These are phyloP conservation scores for Leptographium procerum DNA, from an alignment of 2,329 filamentous ascomycete species.

Conservation along the genomic window DNA sequence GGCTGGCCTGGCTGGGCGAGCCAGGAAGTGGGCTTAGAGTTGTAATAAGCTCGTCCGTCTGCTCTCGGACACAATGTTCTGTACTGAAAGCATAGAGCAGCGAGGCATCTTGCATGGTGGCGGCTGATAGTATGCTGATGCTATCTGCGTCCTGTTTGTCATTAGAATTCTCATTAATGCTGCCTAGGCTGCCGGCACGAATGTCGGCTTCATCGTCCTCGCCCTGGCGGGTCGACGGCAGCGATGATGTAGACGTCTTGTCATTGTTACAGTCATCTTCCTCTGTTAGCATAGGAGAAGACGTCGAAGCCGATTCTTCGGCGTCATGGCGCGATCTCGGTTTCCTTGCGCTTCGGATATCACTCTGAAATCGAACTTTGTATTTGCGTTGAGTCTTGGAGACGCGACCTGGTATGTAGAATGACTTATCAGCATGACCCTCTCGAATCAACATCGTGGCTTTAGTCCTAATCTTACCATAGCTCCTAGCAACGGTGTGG, in stretches of 20 bases:
- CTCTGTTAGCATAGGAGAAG: not conserved
- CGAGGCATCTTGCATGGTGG: not conserved
- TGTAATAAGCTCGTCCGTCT: not conserved
- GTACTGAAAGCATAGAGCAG: not conserved
- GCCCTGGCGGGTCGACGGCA: not conserved
- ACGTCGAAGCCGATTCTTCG: not conserved
- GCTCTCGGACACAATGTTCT: not conserved
- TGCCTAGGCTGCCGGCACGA: not conserved
- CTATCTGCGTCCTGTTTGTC: not conserved
- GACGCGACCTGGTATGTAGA: not conserved
- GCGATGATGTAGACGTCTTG: not conserved
- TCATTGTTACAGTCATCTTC: not conserved
- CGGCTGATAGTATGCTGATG: not conserved
- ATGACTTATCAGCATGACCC: too few relatives aligned
- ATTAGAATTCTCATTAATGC: not conserved
- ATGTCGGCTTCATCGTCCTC: not conserved
- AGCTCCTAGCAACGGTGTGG: not conserved
- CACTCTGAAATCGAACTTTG: not conserved
- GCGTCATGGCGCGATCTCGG: not conserved
- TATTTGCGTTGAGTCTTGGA: not conserved
- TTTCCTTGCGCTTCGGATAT: not conserved
- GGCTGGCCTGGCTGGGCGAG: not conserved
- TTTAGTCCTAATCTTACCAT: not conserved
- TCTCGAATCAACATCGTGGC: not conserved
- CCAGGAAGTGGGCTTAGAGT: not conserved